Percentiles rank a stretch among this genome's conserved stretches.
phyloP scores from a whole-genome alignment of 352 stramenopile genomes.

The Pythium brachiatum region DNA sequence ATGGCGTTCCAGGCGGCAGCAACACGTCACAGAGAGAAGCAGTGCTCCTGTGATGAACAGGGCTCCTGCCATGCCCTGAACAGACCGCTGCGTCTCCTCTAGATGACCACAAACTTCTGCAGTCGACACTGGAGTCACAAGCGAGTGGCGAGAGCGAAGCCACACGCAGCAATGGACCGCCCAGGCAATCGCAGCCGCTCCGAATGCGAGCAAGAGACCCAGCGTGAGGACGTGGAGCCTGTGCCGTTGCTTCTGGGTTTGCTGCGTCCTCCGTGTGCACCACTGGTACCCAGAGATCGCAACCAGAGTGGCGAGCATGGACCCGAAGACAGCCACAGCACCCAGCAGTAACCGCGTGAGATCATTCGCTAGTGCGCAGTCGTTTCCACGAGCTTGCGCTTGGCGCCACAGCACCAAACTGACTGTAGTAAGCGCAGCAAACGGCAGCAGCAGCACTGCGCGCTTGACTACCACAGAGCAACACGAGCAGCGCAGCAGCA shows the following conservation, averaged over 20 bases:
- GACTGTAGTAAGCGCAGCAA: constrained; percentile 21
- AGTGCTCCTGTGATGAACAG: constrained; percentile 34
- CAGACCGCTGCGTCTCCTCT: constrained; percentile 10
- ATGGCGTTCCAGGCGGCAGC: constrained; percentile 56
- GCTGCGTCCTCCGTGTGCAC: not conserved
- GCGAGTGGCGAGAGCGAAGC: not conserved
- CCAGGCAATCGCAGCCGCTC: constrained; percentile 5
- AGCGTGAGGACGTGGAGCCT: constrained; percentile 1
- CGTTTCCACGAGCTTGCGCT: not conserved
- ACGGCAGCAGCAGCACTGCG: constrained; percentile 29
- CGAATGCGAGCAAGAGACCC: constrained; percentile 4
- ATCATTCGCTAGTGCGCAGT: not conserved
- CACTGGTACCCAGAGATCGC: not conserved
- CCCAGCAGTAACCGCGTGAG: constrained; percentile 1
- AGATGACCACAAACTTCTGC: not conserved
- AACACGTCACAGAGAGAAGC: constrained; percentile 43
- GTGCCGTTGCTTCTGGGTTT: not conserved
- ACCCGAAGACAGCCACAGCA: constrained; percentile 7
- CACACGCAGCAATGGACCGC: constrained; percentile 14
- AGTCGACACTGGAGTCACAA: not conserved
- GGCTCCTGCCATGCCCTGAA: constrained; percentile 26
- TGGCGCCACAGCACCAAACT: constrained; percentile 34
- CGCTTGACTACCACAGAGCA: constrained; percentile 43
- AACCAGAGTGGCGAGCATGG: constrained; percentile 1
- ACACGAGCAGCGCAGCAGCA: constrained; percentile 56